Evolutionary conservation across 495 filamentous ascomycete genomes (phyloP).

Genomic region (Penicillium taxi): DNA sequence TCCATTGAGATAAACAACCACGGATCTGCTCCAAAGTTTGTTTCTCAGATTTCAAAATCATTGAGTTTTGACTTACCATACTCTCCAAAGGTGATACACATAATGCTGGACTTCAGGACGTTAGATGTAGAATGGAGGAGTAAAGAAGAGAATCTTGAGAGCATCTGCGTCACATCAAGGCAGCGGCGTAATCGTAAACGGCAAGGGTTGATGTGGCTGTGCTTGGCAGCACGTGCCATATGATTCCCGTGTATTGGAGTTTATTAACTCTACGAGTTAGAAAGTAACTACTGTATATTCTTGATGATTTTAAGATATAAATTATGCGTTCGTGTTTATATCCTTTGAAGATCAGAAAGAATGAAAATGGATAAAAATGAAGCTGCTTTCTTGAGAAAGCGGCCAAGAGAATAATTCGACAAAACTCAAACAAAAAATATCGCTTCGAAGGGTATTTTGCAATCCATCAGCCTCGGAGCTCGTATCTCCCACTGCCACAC

Average conservation of each 20-base stretch:
- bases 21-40: too few species aligned
- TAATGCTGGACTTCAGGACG: constrained; percentile 44
- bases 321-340: too few species aligned
- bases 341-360: too few species aligned
- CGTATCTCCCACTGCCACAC: constrained; percentile 5
- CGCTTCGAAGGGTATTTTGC: constrained; percentile 13
- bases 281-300: too few species aligned
- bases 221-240: constrained; percentile 22
- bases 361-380: too few species aligned
- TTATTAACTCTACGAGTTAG: too few species aligned
- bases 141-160: constrained; percentile 1
- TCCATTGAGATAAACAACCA: constrained; percentile 11
- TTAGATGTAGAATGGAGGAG: not conserved
- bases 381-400: too few species aligned
- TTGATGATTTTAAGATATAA: too few species aligned
- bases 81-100: constrained; percentile 50
- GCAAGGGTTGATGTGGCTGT: constrained; percentile 27
- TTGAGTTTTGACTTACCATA: constrained; percentile 34
- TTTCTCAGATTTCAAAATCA: too few species aligned
- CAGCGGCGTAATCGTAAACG: constrained; percentile 20
- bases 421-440: constrained; percentile 11
- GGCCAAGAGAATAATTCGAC: constrained; percentile 5
- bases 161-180: constrained; percentile 8
- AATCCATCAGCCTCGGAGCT: not conserved
- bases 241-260: too few species aligned